Conservation (phyloP, 2,329 filamentous ascomycete species). For the Aspergillus ruber region DNA sequence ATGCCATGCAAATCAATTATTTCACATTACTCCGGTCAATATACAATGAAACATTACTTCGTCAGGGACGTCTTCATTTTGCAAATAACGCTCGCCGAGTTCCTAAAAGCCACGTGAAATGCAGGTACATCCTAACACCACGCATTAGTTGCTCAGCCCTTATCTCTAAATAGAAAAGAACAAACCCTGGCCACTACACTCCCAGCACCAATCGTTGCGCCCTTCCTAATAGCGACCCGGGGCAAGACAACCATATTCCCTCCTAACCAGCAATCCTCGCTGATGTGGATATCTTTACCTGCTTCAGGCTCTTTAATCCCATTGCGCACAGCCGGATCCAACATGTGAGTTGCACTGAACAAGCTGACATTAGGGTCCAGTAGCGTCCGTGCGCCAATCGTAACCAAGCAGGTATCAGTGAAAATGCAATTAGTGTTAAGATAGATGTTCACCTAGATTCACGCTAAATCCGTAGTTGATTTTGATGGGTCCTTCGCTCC, state of each 20-base stretch:
- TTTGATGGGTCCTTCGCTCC: constrained; percentile 62
- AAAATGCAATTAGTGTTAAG: constrained; percentile 71
- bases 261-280: constrained; percentile 75
- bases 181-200: constrained; percentile 70
- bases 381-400: constrained; percentile 69
- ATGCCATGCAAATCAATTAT: too few species aligned
- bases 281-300: constrained; percentile 67
- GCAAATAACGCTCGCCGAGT: constrained; percentile 34
- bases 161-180: neutral
- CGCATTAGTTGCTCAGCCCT: neutral
- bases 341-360: constrained; percentile 68
- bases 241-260: constrained; percentile 65
- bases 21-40: too few species aligned
- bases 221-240: constrained; percentile 71
- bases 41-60: constrained; percentile 1
- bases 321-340: constrained; percentile 67
- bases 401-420: constrained; percentile 69
- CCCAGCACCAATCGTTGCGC: constrained; percentile 68
- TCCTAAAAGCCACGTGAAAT: constrained; percentile 37
- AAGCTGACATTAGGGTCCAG: constrained; percentile 73
- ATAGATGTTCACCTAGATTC: constrained; percentile 63
- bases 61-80: constrained; percentile 34
- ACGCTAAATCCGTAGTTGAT: constrained; percentile 76
- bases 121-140: constrained; percentile 33
- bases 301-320: constrained; percentile 68